Percentiles rank a stretch among this genome's conserved stretches.
These are phyloP conservation scores for Graphium sp. DNA, from an alignment of 2,329 filamentous ascomycete genomes.

Conservation along the genomic window DNA sequence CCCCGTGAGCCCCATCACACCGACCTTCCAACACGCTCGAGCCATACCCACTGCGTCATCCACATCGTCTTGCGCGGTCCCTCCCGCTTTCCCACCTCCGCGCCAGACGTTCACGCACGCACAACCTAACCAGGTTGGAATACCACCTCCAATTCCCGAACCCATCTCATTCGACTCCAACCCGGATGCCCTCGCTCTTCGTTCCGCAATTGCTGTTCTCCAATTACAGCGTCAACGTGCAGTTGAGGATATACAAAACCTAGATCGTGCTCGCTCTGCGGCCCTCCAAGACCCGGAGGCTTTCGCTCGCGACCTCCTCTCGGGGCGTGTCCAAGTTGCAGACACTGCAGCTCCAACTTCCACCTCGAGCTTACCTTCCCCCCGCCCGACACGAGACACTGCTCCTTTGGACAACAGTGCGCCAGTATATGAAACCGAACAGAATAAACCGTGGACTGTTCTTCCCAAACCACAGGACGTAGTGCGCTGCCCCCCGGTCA, in stretches of 20 bases:
- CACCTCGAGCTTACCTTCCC: conserved; percentile 3
- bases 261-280: conserved; percentile 53
- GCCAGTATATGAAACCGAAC: conserved; percentile 10
- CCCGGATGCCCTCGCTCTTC: conserved; percentile 74
- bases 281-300: conserved; percentile 54
- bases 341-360: conserved; percentile 10
- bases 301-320: conserved; percentile 52
- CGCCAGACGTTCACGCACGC: conserved; percentile 26
- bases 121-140: conserved; percentile 21
- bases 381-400: conserved; percentile 4
- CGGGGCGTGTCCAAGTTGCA: conserved; percentile 37
- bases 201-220: conserved; percentile 70
- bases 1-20: conserved; percentile 37
- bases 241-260: conserved; percentile 52
- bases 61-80: conserved; percentile 4
- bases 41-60: conserved; percentile 8
- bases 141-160: conserved; percentile 28
- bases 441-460: conserved; percentile 31
- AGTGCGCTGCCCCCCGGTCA: conserved; percentile 73
- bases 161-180: conserved; percentile 48
- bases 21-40: conserved; percentile 22
- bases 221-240: conserved; percentile 75
- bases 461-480: conserved; percentile 70
- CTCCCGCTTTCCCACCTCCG: conserved; percentile 11
- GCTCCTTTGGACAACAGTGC: conserved; percentile 14